Evolutionary conservation across 208 protist species (phyloP).

Genomic region (Trypanosoma scelopori): DNA sequence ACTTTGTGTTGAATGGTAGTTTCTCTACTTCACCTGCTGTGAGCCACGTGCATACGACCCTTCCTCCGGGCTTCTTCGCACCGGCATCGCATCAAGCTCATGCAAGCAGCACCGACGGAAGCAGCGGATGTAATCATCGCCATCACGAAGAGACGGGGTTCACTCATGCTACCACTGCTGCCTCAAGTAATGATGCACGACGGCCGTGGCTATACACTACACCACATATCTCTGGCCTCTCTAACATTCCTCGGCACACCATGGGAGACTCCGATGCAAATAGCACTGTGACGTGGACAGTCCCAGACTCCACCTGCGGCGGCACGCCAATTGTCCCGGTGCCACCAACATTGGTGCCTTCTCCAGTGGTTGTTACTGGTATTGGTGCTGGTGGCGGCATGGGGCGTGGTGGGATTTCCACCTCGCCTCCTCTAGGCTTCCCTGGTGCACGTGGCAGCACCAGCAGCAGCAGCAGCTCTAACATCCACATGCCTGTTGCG

Average conservation of each 20-base stretch:
- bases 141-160: not conserved
- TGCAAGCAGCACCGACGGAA: not conserved
- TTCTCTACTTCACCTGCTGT: not conserved
- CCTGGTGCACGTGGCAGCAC: not conserved
- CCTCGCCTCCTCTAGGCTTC: not conserved
- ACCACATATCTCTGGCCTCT: slow-evolving; percentile 8
- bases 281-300: slow-evolving; percentile 9
- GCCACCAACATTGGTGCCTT: not conserved
- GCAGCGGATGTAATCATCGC: not conserved
- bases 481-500: not conserved
- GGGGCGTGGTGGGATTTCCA: no score
- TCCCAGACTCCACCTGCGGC: slow-evolving; percentile 2
- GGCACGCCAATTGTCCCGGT: not conserved
- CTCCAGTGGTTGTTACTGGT: not conserved
- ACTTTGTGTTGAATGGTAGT: not conserved
- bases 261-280: slow-evolving; percentile 14
- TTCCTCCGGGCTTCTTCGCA: no score
- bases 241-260: slow-evolving; percentile 18
- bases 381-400: not conserved
- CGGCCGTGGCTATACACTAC: not conserved
- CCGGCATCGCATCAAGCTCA: no score
- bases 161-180: not conserved
- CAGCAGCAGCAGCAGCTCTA: not conserved
- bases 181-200: not conserved
- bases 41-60: not conserved